Evolutionary conservation across 495 filamentous ascomycete species (phyloP), one percentile per base, ranked within the genome.

Genomic region (Neurospora sp.): DNA sequence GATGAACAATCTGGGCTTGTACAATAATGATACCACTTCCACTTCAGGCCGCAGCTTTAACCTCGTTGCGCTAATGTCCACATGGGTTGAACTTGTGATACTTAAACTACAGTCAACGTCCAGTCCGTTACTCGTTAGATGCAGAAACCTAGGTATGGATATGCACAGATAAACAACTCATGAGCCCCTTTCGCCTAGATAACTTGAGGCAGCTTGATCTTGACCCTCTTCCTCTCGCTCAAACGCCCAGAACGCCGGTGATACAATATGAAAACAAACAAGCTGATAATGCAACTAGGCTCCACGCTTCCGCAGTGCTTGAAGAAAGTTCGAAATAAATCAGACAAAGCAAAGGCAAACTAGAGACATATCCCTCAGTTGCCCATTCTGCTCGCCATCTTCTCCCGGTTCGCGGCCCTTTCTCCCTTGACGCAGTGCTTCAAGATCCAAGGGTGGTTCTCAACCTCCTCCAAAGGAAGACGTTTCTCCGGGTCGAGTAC

Each of bases 401-500:
- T 83, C 70, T 86, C 85, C 65, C 87, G 76, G 71, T 90, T 88
- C 40, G 83, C 76, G 16, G 84, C 86, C 72, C 89, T 80, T 78
- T 93, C 91, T 6, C 92, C 90, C 82, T 93, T 94, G 16, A 90
- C 86, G 80, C 96, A 98, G 82, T 99, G 93, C 86, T 97, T 99
- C 75, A 97, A 78, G 74, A 99, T 97, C 96, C 96, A 99, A 35
- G 96, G 95, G 80, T 99, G 96, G 53, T 86, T 88, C 81, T 93
- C 90, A 69, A 98, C 92, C 42, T 98, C 92, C 17, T 96, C 93
- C 1, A 99, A 87, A 1, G 94, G 87, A 59, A 99, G 92, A 40
- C 96, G 86, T 85, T 97, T 97, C 78, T 97, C 94, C 0, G 96
- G 96, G 74, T 98, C 94, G 71, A 98, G 87, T 27, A 98, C 93